Base-by-base conservation (phyloP, 805 yeast species). In the Saturnispora diversa region DNA sequence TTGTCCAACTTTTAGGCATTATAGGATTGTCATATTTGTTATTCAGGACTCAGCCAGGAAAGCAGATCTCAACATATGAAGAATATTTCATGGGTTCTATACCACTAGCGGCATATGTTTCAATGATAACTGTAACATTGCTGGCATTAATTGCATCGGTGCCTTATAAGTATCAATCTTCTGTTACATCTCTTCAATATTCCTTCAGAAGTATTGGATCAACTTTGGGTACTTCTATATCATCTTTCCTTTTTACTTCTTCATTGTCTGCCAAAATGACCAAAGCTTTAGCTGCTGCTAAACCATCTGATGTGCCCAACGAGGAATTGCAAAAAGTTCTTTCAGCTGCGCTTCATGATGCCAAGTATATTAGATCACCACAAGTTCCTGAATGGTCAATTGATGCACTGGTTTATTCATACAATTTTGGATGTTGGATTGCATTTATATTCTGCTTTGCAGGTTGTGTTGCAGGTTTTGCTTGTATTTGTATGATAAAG, bases 131-230 rank as follows among this genome's bases (percentile, higher is more conserved):
- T 0, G 75, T 79, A 10, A 78, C 85, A 0, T 63, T 81, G 33
- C 58, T 80, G 16, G 75, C 86, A 1, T 69, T 80, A 63, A 79
- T 81, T 47, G 82, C 87, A 2, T 76, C 86, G 1, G 87, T 77
- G 8, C 85, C 86, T 2, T 58, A 66, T 28, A 74, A 77, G 42
- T 71, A 68, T 49, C 88, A 80, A 54, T 80, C 84, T 2, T 67
- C 81, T 22, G 75, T 80, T 1, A 78, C 84, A 0, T 74, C 84
- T 3, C 73, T 78, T 45, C 80, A 75, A 47, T 78, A 78, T 50
- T 72, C 81, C 1, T 77, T 77, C 54, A 67, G 84, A 56, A 70
- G 82, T 7, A 71, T 80, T 13, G 84, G 84, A 0, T 75, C 84
- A 1, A 76, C 83, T 0, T 56, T 77, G 19, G 84, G 84, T 39